Evolutionary conservation across 2,329 filamentous ascomycete genomes (phyloP), one percentile per base, ranked within the genome.

Genomic region (Hypoxylon sp.): DNA sequence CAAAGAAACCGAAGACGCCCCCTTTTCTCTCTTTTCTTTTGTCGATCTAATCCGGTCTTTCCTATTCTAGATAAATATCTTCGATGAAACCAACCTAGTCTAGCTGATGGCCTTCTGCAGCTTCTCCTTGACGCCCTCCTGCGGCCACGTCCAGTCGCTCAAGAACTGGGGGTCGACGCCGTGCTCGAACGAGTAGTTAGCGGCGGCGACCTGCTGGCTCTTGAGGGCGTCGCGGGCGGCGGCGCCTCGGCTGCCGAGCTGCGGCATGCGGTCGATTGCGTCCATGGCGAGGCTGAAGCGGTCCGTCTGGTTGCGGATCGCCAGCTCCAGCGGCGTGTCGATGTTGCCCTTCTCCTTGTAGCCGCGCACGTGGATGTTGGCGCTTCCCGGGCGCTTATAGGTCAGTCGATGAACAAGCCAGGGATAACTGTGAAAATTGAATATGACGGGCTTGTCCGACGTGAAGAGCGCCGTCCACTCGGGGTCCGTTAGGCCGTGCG

Each of bases 331-430:
- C 1, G 91, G 91, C 0, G 91, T 93, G 74, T 94, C 90, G 70
- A 93, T 93, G 75, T 93, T 94, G 48, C 91, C 91, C 84, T 94
- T 93, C 81, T 94, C 91, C 73, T 85, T 88, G 81, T 93, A 94
- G 1, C 91, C 91, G 30, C 88, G 83, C n/a, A 94, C 91, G 71
- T 91, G 87, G 65, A 93, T 77, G 76, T 91, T 88, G 47, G 82
- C 75, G 75, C 84, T 86, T 4, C 90, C 90, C 1, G 87, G 88
- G 0, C 91, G 87, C 79, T 90, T 90, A 79, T 93, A 93, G 0
- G 90, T 91, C 69, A 94, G 78, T 52, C 91, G 84, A 79, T 93
- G 91, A 53, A 94, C 86, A 71, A 94, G 82, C 89, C 89, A 93
- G 7, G 91, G 91, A 79, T 94, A 93, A 30, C 87, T 90, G 80